Base-by-base conservation (phyloP, 352 stramenopile species). In the Globisporangium polare region DNA sequence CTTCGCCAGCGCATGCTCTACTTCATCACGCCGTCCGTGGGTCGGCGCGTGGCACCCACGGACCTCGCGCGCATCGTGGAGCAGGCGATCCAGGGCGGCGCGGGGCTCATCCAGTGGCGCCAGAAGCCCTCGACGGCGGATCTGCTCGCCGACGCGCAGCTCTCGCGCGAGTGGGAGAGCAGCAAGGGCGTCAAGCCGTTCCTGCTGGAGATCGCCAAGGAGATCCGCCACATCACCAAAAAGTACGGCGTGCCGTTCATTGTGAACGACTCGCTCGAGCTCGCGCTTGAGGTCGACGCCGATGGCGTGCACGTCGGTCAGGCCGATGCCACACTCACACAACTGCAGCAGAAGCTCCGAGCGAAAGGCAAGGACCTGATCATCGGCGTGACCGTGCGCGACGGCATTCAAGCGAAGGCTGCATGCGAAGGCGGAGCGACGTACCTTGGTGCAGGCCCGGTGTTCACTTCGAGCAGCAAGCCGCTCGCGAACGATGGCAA, bases 241-340 rank as follows among this genome's bases (percentile, higher is more conserved):
- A 57, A 69, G 47, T 55, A 81, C 47, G 41, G 69, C 12, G 72
- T 84, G 8, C 74, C 75, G 20, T 69, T 88, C 20, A 77, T 88
- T 45, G 73, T 88, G 37, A 88, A 86, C 54, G 78, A 88, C 59
- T 83, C 77, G 42, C 42, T 84, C 2, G 65, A 72, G 5, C 67
- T 83, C 27, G 78, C 78, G 8, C 64, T 86, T 22, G 51, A 70
- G 59, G 66, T 86, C 9, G 64, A 70, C 13, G 78, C 78, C 0
- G 78, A 88, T 39, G 78, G 78, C 1, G 69, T 83, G 13, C 78
- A 88, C 49, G 67, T 88, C n/a, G 78, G 78, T 0, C 78, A 88
- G 58, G 69, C 69, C 10, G 78, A 88, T 45, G 39, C 62, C 3
- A 58, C 63, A 5, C 43, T 77, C 33, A 50, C 39, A 37, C 31